Conservation (phyloP, 2,329 filamentous ascomycete genomes). For the Alternaria sp. region DNA sequence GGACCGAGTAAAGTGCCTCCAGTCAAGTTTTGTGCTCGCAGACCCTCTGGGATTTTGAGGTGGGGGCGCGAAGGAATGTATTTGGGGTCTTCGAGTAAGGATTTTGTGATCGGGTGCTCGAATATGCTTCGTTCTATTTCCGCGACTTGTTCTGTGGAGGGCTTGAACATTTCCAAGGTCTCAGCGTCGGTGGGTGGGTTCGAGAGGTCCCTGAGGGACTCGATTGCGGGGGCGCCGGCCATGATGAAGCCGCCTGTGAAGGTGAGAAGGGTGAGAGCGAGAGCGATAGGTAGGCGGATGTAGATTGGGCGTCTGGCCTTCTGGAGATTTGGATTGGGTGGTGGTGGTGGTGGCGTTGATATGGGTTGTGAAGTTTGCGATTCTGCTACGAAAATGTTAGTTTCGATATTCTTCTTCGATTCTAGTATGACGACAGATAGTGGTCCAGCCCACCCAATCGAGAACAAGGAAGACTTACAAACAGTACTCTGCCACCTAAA, state of each 20-base stretch:
- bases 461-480: slow-evolving; percentile 23
- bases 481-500: slow-evolving; percentile 25
- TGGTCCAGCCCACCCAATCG: too few relatives aligned
- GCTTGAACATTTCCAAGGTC: slow-evolving; percentile 71
- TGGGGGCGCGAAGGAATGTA: slow-evolving; percentile 84
- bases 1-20: slow-evolving; percentile 79
- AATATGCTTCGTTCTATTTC: slow-evolving; percentile 78
- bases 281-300: slow-evolving; percentile 54
- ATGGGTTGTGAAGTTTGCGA: slow-evolving; percentile 18
- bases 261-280: slow-evolving; percentile 57
- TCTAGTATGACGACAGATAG: neutral
- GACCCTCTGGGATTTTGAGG: slow-evolving; percentile 77
- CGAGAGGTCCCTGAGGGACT: slow-evolving; percentile 59
- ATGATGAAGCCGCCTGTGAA: slow-evolving; percentile 66
- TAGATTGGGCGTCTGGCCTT: slow-evolving; percentile 30
- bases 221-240: slow-evolving; percentile 62
- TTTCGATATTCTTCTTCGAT: neutral
- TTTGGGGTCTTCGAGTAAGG: slow-evolving; percentile 71
- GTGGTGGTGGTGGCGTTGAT: slow-evolving; percentile 2
- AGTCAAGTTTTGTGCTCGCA: slow-evolving; percentile 80
- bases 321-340: slow-evolving; percentile 1
- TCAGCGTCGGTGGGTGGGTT: slow-evolving; percentile 74
- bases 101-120: slow-evolving; percentile 75
- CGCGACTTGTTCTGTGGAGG: slow-evolving; percentile 58
- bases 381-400: neutral